These are phyloP conservation scores for Phytophthora pluvialis DNA, from an alignment of 352 stramenopile genomes.

Conservation along the genomic window DNA sequence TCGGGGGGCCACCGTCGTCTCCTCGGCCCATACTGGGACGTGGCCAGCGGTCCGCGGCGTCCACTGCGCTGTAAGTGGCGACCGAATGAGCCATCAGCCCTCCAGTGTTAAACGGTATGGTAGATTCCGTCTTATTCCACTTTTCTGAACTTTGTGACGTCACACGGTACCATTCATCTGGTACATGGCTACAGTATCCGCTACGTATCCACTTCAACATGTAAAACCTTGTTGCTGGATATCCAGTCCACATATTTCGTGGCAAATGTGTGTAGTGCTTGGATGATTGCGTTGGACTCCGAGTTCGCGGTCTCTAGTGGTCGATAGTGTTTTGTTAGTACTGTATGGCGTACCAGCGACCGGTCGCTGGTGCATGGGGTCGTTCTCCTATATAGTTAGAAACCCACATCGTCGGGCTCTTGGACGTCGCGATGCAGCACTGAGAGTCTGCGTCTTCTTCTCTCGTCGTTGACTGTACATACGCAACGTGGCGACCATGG, in stretches of 20 bases:
- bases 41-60: constrained; percentile 14
- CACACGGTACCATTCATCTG: too few species aligned
- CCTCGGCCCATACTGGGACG: constrained; percentile 9
- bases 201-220: too few species aligned
- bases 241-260: too few species aligned
- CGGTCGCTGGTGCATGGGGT: not conserved
- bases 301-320: too few species aligned
- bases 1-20: constrained; percentile 1
- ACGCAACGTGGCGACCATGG: constrained; percentile 4
- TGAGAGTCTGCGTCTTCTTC: not conserved
- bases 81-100: constrained; percentile 26
- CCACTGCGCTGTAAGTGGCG: constrained; percentile 30
- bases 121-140: not conserved
- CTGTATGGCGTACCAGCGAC: not conserved
- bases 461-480: constrained; percentile 6
- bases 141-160: constrained; percentile 10
- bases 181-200: too few species aligned
- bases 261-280: too few species aligned
- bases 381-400: not conserved
- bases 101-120: not conserved
- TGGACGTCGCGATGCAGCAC: constrained; percentile 9
- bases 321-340: too few species aligned
- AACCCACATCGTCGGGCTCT: not conserved
- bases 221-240: too few species aligned
- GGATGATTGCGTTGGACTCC: too few species aligned